Evolutionary conservation across 768 basidiomycete species (phyloP), one percentile per base, ranked within the genome.

Genomic region (Asterophora lycoperdoides): DNA sequence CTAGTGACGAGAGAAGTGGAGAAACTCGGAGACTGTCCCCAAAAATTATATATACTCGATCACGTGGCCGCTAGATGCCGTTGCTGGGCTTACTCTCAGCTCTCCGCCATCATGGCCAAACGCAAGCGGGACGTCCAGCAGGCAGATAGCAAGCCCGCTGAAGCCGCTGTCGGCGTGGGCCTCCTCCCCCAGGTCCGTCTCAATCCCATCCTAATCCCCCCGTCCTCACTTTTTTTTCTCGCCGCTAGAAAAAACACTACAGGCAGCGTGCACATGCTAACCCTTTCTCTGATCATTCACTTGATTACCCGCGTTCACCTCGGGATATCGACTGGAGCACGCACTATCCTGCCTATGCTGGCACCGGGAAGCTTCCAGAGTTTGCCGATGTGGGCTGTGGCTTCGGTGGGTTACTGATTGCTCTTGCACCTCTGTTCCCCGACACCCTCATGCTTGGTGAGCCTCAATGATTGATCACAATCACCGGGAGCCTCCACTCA

Each of bases 341-440:
- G 17, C 91, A 93, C 66, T 98, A 84, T 68, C 94, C 95, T 0
- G 75, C 80, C 23, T 87, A 82, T 63, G 64, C 71, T 26, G 66
- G 61, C 18, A 64, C 75, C 29, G 74, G 74, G 35, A 87, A 87
- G 60, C 68, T 71, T 8, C 94, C 96, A 38, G 92, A 94, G 67
- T 96, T 93, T 61, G 96, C 92, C 3, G 96, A 99, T 66, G 83
- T 99, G 30, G 96, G 96, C 0, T 99, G 96, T 65, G 96, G 96
- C 36, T 99, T 98, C 60, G 96, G 96, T 11, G 96, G 96, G 13
- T 79, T 99, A 34, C 73, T 95, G 51, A 87, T 94, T 56, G 70
- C 88, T 4, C 80, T 99, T 13, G 91, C 93, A 0, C 93, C 93
- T 5, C 70, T 91, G 32, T 96, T 88, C 61, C 96, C 96, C 6